Base-by-base conservation (phyloP, 306 rosid species). In the Clitoria ternatea region DNA sequence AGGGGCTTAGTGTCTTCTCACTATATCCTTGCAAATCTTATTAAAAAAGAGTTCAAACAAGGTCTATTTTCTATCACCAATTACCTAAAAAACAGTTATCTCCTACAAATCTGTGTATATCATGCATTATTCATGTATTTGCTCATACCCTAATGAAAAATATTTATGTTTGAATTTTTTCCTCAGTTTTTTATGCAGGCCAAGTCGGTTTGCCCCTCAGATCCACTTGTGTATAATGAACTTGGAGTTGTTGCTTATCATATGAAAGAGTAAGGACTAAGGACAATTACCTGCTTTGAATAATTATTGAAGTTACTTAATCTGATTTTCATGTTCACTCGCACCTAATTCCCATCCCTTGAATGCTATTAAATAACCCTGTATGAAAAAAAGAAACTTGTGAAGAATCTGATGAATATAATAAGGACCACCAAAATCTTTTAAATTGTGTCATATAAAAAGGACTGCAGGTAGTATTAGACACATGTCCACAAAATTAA, bases 161-260 rank as follows among this genome's bases (percentile, higher is more conserved):
- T 55, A 18, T 61, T 81, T 52, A 85, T 27, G 37, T 42, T 30
- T 7, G 54, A 40, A 54, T 84, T 84, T 55, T 55, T 42, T 75
- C 61, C 36, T 45, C 81, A 91, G 98, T 94, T 94, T 80, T 79
- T 89, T 75, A 73, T 82, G 77, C 96, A 94, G 92, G 90, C 99
- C 0, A 91, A 89, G 80, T 67, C 89, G 59, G 87, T 77, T 75
- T 94, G 97, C 73, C 87, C 97, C 77, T 89, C 91, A 1, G 99
- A 94, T 80, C 97, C 97, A 26, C 99, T 91, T 69, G 91, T 94
- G 24, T 94, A 80, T 72, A 94, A 94, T 71, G 99, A 94, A 82
- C 95, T 91, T 49, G 99, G 99, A 83, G 97, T 89, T 68, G 99
- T 94, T 77, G 97, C 97, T 64, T 94, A 91, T 79, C 79, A 94